Evolutionary conservation across 1,284 basidiomycete genomes (phyloP), one percentile per base, ranked within the genome.

Genomic region (Puccinia polysora): DNA sequence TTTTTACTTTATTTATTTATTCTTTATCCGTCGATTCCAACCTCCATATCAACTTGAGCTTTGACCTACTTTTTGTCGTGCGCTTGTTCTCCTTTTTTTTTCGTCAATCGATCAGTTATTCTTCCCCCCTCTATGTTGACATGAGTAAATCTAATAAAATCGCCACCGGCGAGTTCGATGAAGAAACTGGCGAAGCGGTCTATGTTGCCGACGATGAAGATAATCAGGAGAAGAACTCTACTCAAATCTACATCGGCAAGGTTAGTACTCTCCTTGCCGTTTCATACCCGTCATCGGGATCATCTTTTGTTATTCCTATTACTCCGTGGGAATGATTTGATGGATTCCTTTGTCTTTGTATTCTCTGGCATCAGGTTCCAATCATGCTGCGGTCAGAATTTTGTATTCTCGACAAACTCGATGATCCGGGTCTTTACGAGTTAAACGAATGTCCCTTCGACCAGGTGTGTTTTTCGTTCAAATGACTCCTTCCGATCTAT

Each of bases 391-490:
- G 92, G 70, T 96, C 92, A 15, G 89, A 89, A 32, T 98, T 95
- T 83, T 99, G 95, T 81, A 90, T 95, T 75, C 86, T 98, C 52
- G 85, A 88, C 77, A 87, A 84, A 25, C 82, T 97, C 53, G 84
- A 85, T 74, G 90, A 95, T 65, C 85, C 87, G 73, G 88, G 90
- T 77, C 83, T 94, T 58, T 93, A 89, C 80, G 88, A 92, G 77
- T 82, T 97, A 76, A 96, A 96, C 79, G 95, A 99, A 82, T 99
- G 95, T 78, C 95, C 95, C 1, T 95, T 94, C 79, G 96, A 99
- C 81, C 91, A 81, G 77, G 80, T 80, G 30, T 30, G 77, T 75
- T 12, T 8, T 1, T 36, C n/a, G 2, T 34, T 30, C 1, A 30
- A 56, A 7, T 6, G n/a, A 8, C 14, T 50, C 28, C 2, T 23